These are phyloP conservation scores for Odontarrhena argentea DNA, from an alignment of 345 rosid genomes.

Conservation along the genomic window DNA sequence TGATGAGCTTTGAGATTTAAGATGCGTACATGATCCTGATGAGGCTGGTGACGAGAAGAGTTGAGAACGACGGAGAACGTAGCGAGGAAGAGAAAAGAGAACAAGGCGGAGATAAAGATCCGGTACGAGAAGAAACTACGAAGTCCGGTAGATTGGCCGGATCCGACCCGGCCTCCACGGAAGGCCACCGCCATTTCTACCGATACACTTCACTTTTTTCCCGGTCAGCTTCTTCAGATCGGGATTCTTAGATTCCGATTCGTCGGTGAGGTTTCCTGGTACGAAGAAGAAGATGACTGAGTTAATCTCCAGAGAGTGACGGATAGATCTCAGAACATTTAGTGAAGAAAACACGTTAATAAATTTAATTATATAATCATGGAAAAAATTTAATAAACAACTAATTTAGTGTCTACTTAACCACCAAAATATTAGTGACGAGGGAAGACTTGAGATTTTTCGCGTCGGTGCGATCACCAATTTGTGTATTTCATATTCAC, in stretches of 20 bases:
- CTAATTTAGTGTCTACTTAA: conserved; percentile 28
- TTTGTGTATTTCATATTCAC: not conserved
- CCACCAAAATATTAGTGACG: conserved; percentile 22
- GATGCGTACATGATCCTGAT: conserved; percentile 52
- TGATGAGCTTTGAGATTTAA: conserved; percentile 17
- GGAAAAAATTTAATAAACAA: not conserved
- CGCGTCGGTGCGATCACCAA: conserved; percentile 35
- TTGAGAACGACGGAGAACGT: conserved; percentile 76
- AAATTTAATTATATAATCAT: not conserved
- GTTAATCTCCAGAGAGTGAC: conserved; percentile 34
- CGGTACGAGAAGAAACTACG: conserved; percentile 74
- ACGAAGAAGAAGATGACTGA: conserved; percentile 12
- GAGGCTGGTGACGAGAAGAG: conserved; percentile 48
- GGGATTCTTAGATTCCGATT: not conserved
- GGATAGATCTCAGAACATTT: conserved; percentile 41
- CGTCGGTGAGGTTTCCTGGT: conserved; percentile 31
- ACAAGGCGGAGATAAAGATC: conserved; percentile 82
- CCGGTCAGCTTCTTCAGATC: conserved; percentile 23
- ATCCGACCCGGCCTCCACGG: conserved; percentile 69
- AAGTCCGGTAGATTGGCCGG: conserved; percentile 51
- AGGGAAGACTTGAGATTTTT: conserved; percentile 5
- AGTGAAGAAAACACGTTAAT: conserved; percentile 33
- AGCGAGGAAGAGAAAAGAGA: conserved; percentile 75
- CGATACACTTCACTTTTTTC: conserved; percentile 20
- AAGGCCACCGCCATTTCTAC: conserved; percentile 72